Base-by-base conservation (phyloP, 2,329 filamentous ascomycete genomes). In the Trichoderma brevicompactum region DNA sequence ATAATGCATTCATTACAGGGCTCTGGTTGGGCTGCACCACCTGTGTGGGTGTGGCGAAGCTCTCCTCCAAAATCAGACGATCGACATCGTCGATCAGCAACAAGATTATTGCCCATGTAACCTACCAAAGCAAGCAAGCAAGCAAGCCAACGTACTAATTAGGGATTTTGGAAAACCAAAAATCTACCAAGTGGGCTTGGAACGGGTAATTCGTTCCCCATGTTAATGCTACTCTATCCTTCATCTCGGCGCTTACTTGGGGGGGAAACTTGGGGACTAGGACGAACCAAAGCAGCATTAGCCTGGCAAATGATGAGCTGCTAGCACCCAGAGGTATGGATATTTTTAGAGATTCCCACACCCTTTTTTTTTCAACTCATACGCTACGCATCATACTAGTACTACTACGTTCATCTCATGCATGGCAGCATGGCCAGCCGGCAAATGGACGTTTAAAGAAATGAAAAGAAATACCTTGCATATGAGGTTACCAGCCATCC, bases 11-110 rank as follows among this genome's bases (percentile, higher is more conserved):
- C 28, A 15, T 48, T 34, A 9, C 46, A 38, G 58, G 46, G 36
- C n/a, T 34, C 17, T 48, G 23, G 23, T 44, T 40, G 41, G 54
- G 32, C 9, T 28, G 53, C 38, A 17, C 36, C 13, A 17, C 23
- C 40, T 10, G n/a, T 12, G 54, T 44, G 58, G 44, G 48, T 36
- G 59, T 62, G 59, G 59, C 59, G 59, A 53, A 44, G 59, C 48
- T 56, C 23, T 34, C 50, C 10, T 17, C 19, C 53, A 56, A 28
- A 41, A 59, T 15, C 34, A 36, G 12, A 60, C 44, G 44, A 60
- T 49, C 43, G 43, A 59, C 34, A 43, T 46, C 36, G 54, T 38
- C 32, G 55, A 36, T 46, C 28, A 40, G 50, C n/a, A 40, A 52
- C 7, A 52, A n/a, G 48, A 9, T 1, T 9, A 7, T 34, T 3